These are phyloP conservation scores for Colletotrichum euphorbiae DNA, from an alignment of 2,329 filamentous ascomycete species.

Conservation along the genomic window DNA sequence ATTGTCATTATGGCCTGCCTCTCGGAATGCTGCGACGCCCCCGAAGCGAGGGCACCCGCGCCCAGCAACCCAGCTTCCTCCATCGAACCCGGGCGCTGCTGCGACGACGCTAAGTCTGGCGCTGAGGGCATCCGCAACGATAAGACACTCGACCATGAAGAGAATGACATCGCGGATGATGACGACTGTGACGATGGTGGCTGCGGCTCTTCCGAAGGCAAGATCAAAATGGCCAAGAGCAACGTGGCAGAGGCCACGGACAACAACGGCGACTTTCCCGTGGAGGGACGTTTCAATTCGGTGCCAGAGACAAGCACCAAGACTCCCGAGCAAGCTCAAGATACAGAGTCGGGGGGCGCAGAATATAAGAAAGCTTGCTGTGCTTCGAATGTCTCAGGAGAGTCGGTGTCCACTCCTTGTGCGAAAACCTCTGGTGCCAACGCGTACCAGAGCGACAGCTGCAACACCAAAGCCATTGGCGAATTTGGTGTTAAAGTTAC, in stretches of 20 bases:
- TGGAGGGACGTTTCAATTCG: neutral
- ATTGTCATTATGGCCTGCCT: neutral
- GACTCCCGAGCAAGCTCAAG: no score
- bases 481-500: no score
- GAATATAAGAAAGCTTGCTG: neutral
- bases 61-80: neutral
- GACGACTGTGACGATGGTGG: neutral
- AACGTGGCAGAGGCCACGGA: no score
- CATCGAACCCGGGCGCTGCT: neutral
- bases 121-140: neutral
- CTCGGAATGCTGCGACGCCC: constrained; percentile 5
- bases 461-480: neutral
- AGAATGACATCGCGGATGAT: neutral
- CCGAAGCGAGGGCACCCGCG: neutral
- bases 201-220: neutral
- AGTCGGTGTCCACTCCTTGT: no score
- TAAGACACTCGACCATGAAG: no score
- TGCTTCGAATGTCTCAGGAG: neutral
- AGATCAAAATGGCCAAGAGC: neutral
- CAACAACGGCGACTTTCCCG: neutral
- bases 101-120: neutral
- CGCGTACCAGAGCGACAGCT: no score
- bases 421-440: no score
- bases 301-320: neutral
- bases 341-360: no score